phyloP scores from a whole-genome alignment of 1,284 basidiomycete species.

The Tremellales sp. region DNA sequence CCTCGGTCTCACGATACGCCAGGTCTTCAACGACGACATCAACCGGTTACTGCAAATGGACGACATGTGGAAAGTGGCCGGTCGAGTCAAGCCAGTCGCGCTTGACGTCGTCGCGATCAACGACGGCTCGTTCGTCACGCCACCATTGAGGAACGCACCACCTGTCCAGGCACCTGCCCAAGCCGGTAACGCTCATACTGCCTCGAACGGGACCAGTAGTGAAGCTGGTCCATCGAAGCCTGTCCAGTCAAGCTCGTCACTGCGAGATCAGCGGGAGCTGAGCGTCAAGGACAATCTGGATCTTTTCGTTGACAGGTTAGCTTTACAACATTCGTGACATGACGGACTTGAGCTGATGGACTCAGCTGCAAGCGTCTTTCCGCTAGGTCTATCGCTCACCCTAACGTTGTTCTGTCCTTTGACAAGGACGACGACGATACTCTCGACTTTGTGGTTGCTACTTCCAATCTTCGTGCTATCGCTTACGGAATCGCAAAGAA shows the following conservation, averaged over 20 bases:
- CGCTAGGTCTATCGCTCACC: conserved; percentile 64
- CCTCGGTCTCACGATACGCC: not conserved
- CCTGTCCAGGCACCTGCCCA: conserved; percentile 12
- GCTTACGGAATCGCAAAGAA: conserved; percentile 86
- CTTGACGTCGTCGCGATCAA: conserved; percentile 73
- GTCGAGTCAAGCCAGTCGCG: conserved; percentile 75
- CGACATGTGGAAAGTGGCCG: conserved; percentile 86
- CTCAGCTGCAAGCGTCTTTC: conserved; percentile 72
- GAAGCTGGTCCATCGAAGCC: conserved; percentile 3
- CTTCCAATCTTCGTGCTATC: conserved; percentile 84
- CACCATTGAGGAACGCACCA: conserved; percentile 35
- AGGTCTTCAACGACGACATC: conserved; percentile 89
- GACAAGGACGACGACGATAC: conserved; percentile 99
- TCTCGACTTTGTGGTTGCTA: conserved; percentile 91
- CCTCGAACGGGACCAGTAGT: conserved; percentile 9
- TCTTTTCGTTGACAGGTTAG: conserved; percentile 75
- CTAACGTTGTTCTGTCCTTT: conserved; percentile 72
- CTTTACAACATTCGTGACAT: conserved; percentile 1
- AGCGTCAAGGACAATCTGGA: conserved; percentile 72
- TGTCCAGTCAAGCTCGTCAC: conserved; percentile 8
- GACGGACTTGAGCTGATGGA: conserved; percentile 1
- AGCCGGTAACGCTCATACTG: conserved; percentile 21
- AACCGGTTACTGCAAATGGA: conserved; percentile 84
- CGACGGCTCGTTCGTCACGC: conserved; percentile 57
- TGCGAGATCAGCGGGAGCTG: conserved; percentile 77